A percentile compares a stretch with the other conserved stretches of the same genome.
Conservation (phyloP, 139 green algal species). For the Tetraselmis striata region DNA sequence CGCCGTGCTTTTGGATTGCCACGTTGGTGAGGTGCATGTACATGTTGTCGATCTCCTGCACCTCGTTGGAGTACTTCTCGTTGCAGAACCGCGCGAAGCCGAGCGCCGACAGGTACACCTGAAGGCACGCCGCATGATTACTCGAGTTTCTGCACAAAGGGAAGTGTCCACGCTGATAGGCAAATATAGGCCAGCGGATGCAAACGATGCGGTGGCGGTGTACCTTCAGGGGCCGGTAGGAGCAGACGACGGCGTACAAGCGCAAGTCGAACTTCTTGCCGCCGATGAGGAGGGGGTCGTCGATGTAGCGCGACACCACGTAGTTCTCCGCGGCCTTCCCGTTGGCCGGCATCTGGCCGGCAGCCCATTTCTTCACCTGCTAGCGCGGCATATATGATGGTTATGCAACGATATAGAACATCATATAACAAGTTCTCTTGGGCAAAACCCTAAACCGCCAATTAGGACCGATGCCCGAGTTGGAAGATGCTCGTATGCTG, state of each 20-base stretch:
- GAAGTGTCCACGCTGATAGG: too few relatives aligned
- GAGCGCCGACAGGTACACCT: conserved; percentile 57
- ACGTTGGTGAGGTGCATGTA: conserved; percentile 80
- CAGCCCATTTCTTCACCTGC: conserved; percentile 54
- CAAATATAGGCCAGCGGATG: too few relatives aligned
- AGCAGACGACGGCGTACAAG: conserved; percentile 58
- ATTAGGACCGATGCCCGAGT: too few relatives aligned
- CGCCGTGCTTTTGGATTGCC: conserved; percentile 62
- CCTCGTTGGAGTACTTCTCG: conserved; percentile 61
- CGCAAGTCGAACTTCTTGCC: conserved; percentile 75
- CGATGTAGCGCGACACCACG: conserved; percentile 56
- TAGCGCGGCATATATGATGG: too few relatives aligned
- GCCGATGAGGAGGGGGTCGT: conserved; percentile 37
- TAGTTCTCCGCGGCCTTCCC: conserved; percentile 56
- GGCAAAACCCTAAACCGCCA: too few relatives aligned
- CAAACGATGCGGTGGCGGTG: conserved; percentile 21
- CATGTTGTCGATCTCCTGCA: conserved; percentile 39
- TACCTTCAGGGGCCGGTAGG: conserved; percentile 59
- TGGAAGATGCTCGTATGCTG: too few relatives aligned
- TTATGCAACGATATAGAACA: too few relatives aligned
- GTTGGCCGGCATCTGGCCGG: conserved; percentile 10
- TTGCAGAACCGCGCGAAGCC: conserved; percentile 75
- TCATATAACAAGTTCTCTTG: too few relatives aligned
- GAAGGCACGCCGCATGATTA: too few relatives aligned
- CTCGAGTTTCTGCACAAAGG: too few relatives aligned